Conservation (phyloP, 2,329 filamentous ascomycete species). For the Teratosphaeria zuluensis region DNA sequence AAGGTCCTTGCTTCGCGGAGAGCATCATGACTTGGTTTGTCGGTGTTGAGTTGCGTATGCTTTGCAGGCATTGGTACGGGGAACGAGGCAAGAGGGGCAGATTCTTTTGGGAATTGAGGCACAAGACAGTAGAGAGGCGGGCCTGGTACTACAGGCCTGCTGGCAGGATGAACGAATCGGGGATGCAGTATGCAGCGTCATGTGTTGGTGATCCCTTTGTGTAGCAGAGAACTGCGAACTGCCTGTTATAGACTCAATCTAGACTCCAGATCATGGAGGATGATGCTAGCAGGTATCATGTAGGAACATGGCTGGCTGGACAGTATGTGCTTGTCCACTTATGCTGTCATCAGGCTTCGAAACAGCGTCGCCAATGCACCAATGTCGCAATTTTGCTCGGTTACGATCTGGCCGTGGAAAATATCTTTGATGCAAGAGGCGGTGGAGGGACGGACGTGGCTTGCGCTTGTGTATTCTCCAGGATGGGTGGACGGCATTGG, state of each 20-base stretch:
- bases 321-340: too few relatives aligned
- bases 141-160: neutral
- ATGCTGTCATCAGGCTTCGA: neutral
- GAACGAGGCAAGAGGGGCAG: neutral
- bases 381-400: neutral
- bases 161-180: neutral
- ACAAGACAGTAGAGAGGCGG: neutral
- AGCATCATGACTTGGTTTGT: neutral
- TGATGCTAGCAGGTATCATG: too few relatives aligned
- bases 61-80: neutral
- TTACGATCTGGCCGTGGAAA: neutral
- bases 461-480: neutral
- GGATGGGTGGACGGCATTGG: neutral
- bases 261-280: neutral
- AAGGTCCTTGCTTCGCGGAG: neutral
- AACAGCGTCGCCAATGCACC: neutral
- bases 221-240: neutral
- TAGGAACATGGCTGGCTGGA: too few relatives aligned
- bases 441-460: slow-evolving; percentile 2
- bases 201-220: neutral
- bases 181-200: neutral
- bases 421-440: slow-evolving; percentile 1
- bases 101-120: neutral
- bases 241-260: neutral
- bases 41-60: neutral